Percentiles rank a stretch among this genome's conserved stretches.
phyloP scores from a whole-genome alignment of 306 rosid genomes.

The Oxytropis ochrocephala region DNA sequence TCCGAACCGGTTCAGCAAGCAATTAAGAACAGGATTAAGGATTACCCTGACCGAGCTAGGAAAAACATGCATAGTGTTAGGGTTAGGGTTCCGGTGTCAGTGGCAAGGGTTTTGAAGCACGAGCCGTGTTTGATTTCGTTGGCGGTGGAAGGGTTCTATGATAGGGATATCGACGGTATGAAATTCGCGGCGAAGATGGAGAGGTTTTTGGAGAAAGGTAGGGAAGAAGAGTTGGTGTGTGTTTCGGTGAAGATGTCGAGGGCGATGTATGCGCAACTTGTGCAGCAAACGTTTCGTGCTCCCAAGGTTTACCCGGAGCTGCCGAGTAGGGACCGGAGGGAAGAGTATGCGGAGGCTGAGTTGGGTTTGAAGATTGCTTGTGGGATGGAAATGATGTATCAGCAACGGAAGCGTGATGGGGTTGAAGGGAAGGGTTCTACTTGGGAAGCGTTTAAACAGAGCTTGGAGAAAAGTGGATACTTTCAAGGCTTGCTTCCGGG shows the following conservation, averaged over 20 bases:
- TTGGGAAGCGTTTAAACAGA: constrained; percentile 69
- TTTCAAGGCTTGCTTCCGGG: constrained; percentile 75
- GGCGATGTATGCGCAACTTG: constrained; percentile 91
- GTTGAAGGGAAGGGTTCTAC: constrained; percentile 63
- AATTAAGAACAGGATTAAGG: constrained; percentile 44
- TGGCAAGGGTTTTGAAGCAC: constrained; percentile 55
- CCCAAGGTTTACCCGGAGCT: constrained; percentile 68
- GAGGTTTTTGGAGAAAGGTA: constrained; percentile 56
- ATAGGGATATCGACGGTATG: constrained; percentile 80
- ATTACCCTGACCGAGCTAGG: constrained; percentile 61
- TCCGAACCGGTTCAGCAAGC: constrained; percentile 55
- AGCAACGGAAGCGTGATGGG: constrained; percentile 63
- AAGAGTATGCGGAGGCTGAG: constrained; percentile 53
- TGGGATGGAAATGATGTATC: constrained; percentile 94
- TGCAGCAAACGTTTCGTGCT: constrained; percentile 76
- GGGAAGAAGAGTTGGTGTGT: constrained; percentile 49
- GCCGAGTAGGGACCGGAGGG: constrained; percentile 33
- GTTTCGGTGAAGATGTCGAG: constrained; percentile 77
- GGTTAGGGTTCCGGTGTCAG: constrained; percentile 74
- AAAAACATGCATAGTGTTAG: constrained; percentile 53
- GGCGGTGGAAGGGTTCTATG: constrained; percentile 89
- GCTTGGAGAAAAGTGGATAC: constrained; percentile 71
- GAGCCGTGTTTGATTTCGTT: constrained; percentile 68
- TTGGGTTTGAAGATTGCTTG: constrained; percentile 90
- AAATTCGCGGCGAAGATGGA: constrained; percentile 76